Evolutionary conservation across 805 yeast genomes (phyloP), one percentile per base, ranked within the genome.

Genomic region (Cyberlindnera petersonii): DNA sequence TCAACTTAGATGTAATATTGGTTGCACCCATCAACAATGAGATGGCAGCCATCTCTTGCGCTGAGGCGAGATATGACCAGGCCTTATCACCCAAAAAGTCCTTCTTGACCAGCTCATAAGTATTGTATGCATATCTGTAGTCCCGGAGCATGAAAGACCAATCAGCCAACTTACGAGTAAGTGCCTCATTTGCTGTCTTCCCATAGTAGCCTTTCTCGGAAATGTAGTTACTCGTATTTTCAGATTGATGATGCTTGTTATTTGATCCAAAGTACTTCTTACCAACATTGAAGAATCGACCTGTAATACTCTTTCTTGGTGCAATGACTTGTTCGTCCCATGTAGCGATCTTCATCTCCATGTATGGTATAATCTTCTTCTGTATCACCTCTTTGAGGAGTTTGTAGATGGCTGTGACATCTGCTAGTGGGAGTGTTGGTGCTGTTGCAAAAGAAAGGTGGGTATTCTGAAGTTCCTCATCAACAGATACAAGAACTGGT

Each of bases 101-200:
- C 52, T 83, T 82, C 43, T 82, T 81, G 26, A 87, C 70, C 35
- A 86, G 58, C 43, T 91, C 98, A 58, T 91, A 91, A 1, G 87
- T 83, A 1, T 84, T 68, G 53, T 83, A 82, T 3, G 97, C 93
- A 42, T 77, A 79, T 57, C 81, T 80, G 68, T 83, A 91, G 64
- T 93, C 96, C 26, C 88, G 75, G n/a, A 89, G 63, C 79, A 93
- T 86, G 53, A 91, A 78, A 6, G 88, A 79, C 86, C 95, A 86
- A 59, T 93, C 98, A 0, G 95, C 98, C 20, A 91, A 65, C 55
- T 84, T 82, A 35, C 98, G 68, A 20, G 88, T 69, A 30, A 76
- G 69, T 55, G 86, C 83, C 50, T 87, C 96, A 1, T 80, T 72
- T 0, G 87, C 68, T 3, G 74, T 66, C 9, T 77, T 74, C 30